These are phyloP conservation scores for Hygrocybe coccinea DNA, from an alignment of 768 basidiomycete species.

Conservation along the genomic window DNA sequence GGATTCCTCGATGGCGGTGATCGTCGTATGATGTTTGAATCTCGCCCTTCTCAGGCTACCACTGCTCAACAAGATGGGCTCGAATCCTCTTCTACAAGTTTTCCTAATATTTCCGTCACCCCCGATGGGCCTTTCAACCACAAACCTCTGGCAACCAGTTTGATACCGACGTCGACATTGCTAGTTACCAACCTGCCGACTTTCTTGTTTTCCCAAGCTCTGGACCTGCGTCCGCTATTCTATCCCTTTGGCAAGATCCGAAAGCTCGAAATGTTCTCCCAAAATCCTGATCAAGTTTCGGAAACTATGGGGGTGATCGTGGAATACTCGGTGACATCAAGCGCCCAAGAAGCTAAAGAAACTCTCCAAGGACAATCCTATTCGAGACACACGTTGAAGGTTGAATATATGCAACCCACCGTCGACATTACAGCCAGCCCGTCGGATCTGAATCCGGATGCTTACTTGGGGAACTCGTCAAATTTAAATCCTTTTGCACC, in stretches of 20 bases:
- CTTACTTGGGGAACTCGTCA: not conserved
- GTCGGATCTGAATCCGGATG: not conserved
- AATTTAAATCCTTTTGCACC: conserved; percentile 6
- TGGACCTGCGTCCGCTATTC: conserved; percentile 69
- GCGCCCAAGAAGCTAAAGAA: conserved; percentile 63
- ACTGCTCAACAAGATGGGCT: conserved; percentile 19
- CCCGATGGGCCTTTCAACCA: conserved; percentile 26
- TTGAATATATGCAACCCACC: conserved; percentile 20
- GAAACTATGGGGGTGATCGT: conserved; percentile 54
- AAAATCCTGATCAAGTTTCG: conserved; percentile 21
- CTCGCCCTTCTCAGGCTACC: conserved; percentile 31
- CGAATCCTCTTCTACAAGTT: conserved; percentile 25
- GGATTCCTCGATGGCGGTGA: conserved; percentile 82
- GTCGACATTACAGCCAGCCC: not conserved
- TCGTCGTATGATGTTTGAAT: conserved; percentile 58
- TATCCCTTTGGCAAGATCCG: conserved; percentile 68
- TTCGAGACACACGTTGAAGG: conserved; percentile 40
- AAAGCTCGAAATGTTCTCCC: conserved; percentile 50
- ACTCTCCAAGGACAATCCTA: conserved; percentile 60
- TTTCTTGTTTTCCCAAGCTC: conserved; percentile 59
- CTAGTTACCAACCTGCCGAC: conserved; percentile 63
- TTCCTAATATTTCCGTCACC: conserved; percentile 33
- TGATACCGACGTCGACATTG: conserved; percentile 46
- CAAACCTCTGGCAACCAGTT: conserved; percentile 30
- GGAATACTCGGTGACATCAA: conserved; percentile 51